Conservation (phyloP, 441 rosid genomes). For the Gossypium schwendimanii region DNA sequence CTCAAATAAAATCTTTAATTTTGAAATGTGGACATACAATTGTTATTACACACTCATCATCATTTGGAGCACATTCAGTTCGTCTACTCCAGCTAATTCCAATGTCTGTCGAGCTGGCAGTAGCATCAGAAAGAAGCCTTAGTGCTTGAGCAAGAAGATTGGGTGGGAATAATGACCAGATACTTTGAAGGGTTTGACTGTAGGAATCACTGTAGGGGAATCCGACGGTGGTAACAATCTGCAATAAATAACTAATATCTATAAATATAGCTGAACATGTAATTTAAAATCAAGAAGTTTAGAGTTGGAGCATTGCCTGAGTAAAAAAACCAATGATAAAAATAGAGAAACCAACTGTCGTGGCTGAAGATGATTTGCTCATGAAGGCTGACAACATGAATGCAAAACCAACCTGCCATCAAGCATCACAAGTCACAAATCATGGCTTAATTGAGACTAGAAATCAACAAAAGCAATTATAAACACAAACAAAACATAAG, state of each 20-base stretch:
- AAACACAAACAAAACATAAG: slow-evolving; percentile 2
- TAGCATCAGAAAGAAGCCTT: slow-evolving; percentile 43
- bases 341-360: slow-evolving; percentile 71
- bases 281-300: slow-evolving; percentile 10
- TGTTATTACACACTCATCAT: slow-evolving; percentile 48
- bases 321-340: slow-evolving; percentile 71
- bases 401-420: slow-evolving; percentile 64
- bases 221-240: slow-evolving; percentile 49
- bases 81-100: slow-evolving; percentile 82
- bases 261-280: slow-evolving; percentile 16
- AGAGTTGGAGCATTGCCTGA: slow-evolving; percentile 48
- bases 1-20: not conserved
- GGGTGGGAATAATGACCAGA: slow-evolving; percentile 91
- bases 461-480: slow-evolving; percentile 4
- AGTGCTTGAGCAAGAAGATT: slow-evolving; percentile 67
- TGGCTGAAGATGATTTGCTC: slow-evolving; percentile 73
- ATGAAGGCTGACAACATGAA: slow-evolving; percentile 70
- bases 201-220: slow-evolving; percentile 43
- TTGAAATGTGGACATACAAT: slow-evolving; percentile 41
- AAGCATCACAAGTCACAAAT: slow-evolving; percentile 12
- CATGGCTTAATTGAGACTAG: slow-evolving; percentile 1
- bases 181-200: slow-evolving; percentile 16
- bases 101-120: slow-evolving; percentile 40
- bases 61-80: slow-evolving; percentile 37
- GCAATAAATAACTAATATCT: slow-evolving; percentile 20